Base-by-base conservation (phyloP, 257 asterid species). In the Anisodus tanguticus region DNA sequence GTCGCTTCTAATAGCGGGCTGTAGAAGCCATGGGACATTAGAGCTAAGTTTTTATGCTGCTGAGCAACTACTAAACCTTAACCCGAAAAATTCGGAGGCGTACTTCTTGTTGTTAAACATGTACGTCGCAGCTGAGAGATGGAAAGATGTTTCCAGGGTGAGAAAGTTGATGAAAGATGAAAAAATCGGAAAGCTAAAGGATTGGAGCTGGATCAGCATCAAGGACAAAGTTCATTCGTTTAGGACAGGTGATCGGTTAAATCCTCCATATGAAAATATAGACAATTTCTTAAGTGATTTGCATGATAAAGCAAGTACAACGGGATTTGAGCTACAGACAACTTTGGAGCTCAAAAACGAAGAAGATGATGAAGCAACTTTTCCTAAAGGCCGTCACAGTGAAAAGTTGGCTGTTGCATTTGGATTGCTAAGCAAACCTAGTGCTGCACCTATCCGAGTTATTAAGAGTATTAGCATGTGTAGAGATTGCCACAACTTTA, bases 121-220 rank as follows among this genome's bases (percentile, higher is more conserved):
- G 97, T 94, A 94, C 83, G 4, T 93, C 11, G 89, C 97, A 1
- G 98, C 90, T 5, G 97, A 87, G 83, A 90, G 91, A 85, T 93
- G 94, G 94, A 87, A 90, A 77, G 98, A 93, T 83, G 97, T 93
- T n/a, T 91, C 98, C 0, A 88, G 93, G 85, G 89, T 95, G 80
- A 90, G 95, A 70, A 94, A 95, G 85, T 85, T 92, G 89, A 94
- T 94, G 93, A 91, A 86, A 86, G 94, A 91, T 17, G 93, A 88
- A 62, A 91, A 91, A 79, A 85, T 94, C 2, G 91, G 90, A 69
- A 93, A 89, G 82, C 15, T 91, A 6, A 85, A 60, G 59, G 98
- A 95, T 60, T 91, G 95, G 93, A 95, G 99, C 74, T 91, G 99
- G 99, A 90, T 93, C 45, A 94, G 87, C 90, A 90, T 94, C 41